A percentile compares a stretch with the other conserved stretches of the same genome.
Conservation (phyloP, 2,329 filamentous ascomycete genomes). For the Penicillium fuscoglaucum region DNA sequence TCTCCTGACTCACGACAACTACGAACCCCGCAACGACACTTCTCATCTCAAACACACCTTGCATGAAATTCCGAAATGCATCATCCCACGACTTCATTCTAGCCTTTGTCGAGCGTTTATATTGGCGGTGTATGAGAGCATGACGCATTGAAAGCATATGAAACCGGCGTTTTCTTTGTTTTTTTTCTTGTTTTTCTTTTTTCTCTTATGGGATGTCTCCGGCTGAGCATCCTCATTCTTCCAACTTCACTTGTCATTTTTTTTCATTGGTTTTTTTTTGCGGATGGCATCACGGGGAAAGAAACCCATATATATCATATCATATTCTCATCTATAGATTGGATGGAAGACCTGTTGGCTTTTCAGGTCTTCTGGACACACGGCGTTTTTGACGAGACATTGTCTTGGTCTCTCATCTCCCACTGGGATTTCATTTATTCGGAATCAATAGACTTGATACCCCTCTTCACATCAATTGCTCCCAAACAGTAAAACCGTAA, state of each 20-base stretch:
- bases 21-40: constrained; percentile 8
- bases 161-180: constrained; percentile 22
- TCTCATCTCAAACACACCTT: constrained; percentile 13
- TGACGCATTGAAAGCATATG: constrained; percentile 29
- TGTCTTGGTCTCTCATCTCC: constrained; percentile 16
- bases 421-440: constrained; percentile 6
- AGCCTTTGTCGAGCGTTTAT: constrained; percentile 27
- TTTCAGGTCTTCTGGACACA: constrained; percentile 9
- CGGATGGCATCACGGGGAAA: constrained; percentile 20
- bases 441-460: constrained; percentile 30
- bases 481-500: background rate
- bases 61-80: constrained; percentile 17
- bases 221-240: background rate
- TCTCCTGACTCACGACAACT: constrained; percentile 2
- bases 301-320: constrained; percentile 5
- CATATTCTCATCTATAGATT: constrained; percentile 15
- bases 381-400: constrained; percentile 25
- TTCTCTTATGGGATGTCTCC: constrained; percentile 13
- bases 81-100: constrained; percentile 19
- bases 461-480: constrained; percentile 14
- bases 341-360: constrained; percentile 4
- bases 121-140: constrained; percentile 32
- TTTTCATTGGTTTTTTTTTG: background rate
- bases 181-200: constrained; percentile 15
- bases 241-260: background rate